Percentiles rank a stretch among this genome's conserved stretches.
Evolutionary conservation across 306 rosid genomes (phyloP).

Genomic region (Gynostemma pentaphyllum): DNA sequence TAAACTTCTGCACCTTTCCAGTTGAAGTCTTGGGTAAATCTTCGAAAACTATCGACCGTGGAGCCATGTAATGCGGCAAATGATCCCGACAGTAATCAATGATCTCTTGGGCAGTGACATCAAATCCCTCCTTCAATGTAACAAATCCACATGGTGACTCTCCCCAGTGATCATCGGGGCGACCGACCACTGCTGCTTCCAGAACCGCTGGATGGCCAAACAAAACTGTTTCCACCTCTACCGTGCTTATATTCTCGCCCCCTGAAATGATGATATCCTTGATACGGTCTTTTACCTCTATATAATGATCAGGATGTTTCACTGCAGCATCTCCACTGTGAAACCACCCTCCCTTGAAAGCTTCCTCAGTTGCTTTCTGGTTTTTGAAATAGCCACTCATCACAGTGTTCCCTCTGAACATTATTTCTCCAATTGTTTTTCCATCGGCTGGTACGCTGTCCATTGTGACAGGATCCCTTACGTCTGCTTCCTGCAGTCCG

Average conservation of each 20-base stretch:
- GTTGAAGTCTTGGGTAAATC: slow-evolving; percentile 71
- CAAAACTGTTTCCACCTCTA: slow-evolving; percentile 67
- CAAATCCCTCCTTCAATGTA: slow-evolving; percentile 41
- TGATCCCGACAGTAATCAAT: slow-evolving; percentile 39
- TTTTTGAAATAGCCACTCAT: slow-evolving; percentile 80
- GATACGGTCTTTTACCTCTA: slow-evolving; percentile 61
- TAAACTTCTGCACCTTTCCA: slow-evolving; percentile 62
- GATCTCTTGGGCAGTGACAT: slow-evolving; percentile 27
- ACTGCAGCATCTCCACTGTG: slow-evolving; percentile 77
- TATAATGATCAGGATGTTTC: slow-evolving; percentile 59
- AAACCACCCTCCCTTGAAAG: slow-evolving; percentile 75
- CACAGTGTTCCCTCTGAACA: slow-evolving; percentile 80
- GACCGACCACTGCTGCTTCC: slow-evolving; percentile 70
- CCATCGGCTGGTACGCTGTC: slow-evolving; percentile 58
- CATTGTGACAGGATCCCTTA: slow-evolving; percentile 65
- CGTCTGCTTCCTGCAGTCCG: slow-evolving; percentile 42
- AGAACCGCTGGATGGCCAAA: slow-evolving; percentile 57
- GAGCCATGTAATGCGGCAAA: slow-evolving; percentile 76
- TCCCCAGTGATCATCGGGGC: slow-evolving; percentile 82
- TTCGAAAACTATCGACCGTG: slow-evolving; percentile 41
- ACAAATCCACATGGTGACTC: slow-evolving; percentile 87
- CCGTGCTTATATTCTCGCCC: slow-evolving; percentile 74
- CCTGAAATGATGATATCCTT: slow-evolving; percentile 78
- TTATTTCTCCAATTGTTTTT: slow-evolving; percentile 58
- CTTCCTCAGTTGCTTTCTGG: slow-evolving; percentile 53